A percentile compares a stretch with the other conserved stretches of the same genome.
These are phyloP conservation scores for Phaffomyces opuntiae DNA, from an alignment of 805 yeast species.

Conservation along the genomic window DNA sequence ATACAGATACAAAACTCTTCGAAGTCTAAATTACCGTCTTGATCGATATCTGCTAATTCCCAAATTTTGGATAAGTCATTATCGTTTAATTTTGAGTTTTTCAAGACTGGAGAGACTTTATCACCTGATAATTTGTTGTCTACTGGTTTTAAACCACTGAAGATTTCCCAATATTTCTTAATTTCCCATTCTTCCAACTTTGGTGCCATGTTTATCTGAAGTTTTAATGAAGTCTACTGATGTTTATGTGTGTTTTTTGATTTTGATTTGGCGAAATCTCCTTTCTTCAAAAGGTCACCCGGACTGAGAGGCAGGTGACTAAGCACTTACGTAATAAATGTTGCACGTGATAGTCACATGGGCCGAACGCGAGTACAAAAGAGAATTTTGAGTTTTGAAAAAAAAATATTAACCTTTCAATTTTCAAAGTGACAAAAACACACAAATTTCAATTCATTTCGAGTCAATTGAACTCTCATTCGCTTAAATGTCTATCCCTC, in stretches of 20 bases:
- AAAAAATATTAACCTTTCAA: not conserved
- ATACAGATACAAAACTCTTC: conserved; percentile 97
- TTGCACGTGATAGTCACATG: too few species aligned
- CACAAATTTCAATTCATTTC: not conserved
- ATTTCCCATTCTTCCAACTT: conserved; percentile 92
- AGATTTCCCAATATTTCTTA: conserved; percentile 96
- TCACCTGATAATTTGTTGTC: conserved; percentile 78
- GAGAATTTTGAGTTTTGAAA: too few species aligned
- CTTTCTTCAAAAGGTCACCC: not conserved
- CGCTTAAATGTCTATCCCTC: conserved; percentile 29
- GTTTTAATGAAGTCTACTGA: too few species aligned
- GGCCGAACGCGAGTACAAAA: too few species aligned
- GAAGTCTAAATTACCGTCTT: conserved; percentile 86
- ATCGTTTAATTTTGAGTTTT: conserved; percentile 79
- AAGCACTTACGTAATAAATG: not conserved
- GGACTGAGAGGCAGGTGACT: not conserved
- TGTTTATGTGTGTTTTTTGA: not conserved
- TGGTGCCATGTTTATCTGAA: conserved; percentile 31
- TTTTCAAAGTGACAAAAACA: not conserved
- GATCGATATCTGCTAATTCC: conserved; percentile 90
- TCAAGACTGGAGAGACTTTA: conserved; percentile 76
- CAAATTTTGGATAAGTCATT: conserved; percentile 77
- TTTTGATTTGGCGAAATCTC: not conserved
- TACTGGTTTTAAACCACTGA: conserved; percentile 79
- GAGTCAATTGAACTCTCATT: not conserved